phyloP scores from a whole-genome alignment of 2,329 filamentous ascomycete genomes.

The Arthroderma sp. region DNA sequence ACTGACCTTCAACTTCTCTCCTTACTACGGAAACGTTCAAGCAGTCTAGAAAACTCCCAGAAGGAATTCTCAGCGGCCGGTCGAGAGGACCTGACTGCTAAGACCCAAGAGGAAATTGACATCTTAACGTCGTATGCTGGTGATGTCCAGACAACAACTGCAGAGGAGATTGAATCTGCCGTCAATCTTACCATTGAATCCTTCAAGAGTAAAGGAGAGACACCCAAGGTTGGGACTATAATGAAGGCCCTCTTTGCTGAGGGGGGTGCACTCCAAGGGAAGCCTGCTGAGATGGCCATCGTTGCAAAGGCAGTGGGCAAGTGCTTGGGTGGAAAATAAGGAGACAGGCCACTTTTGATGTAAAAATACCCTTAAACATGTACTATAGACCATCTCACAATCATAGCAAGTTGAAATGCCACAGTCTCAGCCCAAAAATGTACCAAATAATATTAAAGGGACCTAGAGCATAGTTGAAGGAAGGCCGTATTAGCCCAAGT shows the following conservation, averaged over 20 bases:
- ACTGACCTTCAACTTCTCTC: conserved; percentile 35
- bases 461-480: too few species aligned
- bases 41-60: conserved; percentile 26
- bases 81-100: conserved; percentile 32
- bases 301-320: conserved; percentile 30
- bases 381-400: too few species aligned
- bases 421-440: too few species aligned
- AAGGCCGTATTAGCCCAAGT: too few species aligned
- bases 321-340: not conserved
- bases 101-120: conserved; percentile 31
- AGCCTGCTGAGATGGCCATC: conserved; percentile 29
- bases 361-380: too few species aligned
- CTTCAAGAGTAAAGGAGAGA: conserved; percentile 24
- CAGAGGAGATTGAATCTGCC: conserved; percentile 27
- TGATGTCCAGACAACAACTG: conserved; percentile 28
- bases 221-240: conserved; percentile 25
- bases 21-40: conserved; percentile 32
- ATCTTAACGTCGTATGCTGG: conserved; percentile 34
- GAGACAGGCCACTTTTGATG: too few species aligned
- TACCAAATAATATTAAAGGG: too few species aligned
- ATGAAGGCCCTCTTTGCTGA: conserved; percentile 30
- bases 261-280: conserved; percentile 31
- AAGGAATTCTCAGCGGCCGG: conserved; percentile 29
- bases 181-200: conserved; percentile 24
- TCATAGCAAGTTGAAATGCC: too few species aligned